Base-by-base conservation (phyloP, 148 eudicot species). In the Amaranthus palmeri region DNA sequence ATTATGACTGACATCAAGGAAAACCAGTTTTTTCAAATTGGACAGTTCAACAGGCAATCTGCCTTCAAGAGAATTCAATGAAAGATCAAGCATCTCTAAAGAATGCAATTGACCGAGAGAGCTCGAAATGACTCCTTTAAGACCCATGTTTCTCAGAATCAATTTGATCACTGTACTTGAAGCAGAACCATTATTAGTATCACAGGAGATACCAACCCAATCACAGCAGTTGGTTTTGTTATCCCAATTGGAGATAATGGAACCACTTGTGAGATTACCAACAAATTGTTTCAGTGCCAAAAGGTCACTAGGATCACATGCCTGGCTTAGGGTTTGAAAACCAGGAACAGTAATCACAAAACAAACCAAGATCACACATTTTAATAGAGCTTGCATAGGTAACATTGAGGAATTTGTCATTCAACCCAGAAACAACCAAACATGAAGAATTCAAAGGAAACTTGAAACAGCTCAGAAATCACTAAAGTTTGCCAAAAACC, bases 161-260 rank as follows among this genome's bases (percentile, higher is more conserved):
- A 92, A 76, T 71, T 61, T 55, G 53, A 65, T 74, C 59, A 92
- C 96, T 81, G 83, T 84, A 47, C 54, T 72, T 64, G 69, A 52
- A 77, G 54, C 62, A n/a, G 85, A 83, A 9, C 61, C 80, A 80
- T 72, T 82, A 36, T 61, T 62, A 74, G 61, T 12, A 41, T 69
- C 88, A 77, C 98, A 92, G 2, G 15, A 63, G 52, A 90, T 86
- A 74, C 98, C 98, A 45, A 88, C 86, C 98, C 96, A 92, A 3
- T 75, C 54, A 80, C 98, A 92, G 62, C 98, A 92, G 78, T 68
- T 45, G 4, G 82, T 70, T 44, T 15, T 78, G 67, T 71, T 71
- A 3, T 70, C 77, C 98, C 98, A 92, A 57, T 78, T 41, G 54
- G 78, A 56, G 60, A 76, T 70, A 60, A 87, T 75, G 18, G 83